Base-by-base conservation (phyloP, 2,329 filamentous ascomycete genomes). In the Annulohypoxylon truncatum region DNA sequence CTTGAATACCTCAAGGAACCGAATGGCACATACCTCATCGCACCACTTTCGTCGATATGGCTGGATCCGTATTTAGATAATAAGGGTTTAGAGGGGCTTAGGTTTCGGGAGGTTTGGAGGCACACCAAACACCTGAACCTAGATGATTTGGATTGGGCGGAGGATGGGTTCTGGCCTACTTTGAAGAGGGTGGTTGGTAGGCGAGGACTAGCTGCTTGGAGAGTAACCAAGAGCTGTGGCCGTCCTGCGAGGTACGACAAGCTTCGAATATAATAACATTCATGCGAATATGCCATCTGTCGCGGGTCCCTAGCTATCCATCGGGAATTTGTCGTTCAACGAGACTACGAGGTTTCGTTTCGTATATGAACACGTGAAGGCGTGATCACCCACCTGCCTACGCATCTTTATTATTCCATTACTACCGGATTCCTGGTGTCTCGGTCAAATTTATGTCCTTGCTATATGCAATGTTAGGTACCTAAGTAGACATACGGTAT, bases 71-170 rank as follows among this genome's bases (percentile, higher is more conserved):
- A 88, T 72, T 79, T 89, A 12, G 74, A 81, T 2, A 88, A 89
- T 68, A 88, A 88, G 76, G 85, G 84, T 0, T 73, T 88, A 35
- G 82, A 87, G 13, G 87, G 87, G 1, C 73, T 93, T 54, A 80
- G 84, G 29, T 90, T 94, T 72, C 83, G 89, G 63, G 87, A 92
- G 76, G 86, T 92, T 2, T 94, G 91, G 90, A 84, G 85, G 64
- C 84, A 92, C 72, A 80, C 79, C 48, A 82, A 84, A 59, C 92
- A 95, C 77, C 78, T 95, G 31, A 94, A 93, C 73, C 80, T 95
- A 42, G 92, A 95, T 77, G 92, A 95, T 78, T 81, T 95, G 75
- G 91, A 94, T 75, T 93, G 92, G 81, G 90, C 82, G 1, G 89
- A 92, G 65, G 92, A 94, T 72, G 92, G 92, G 4, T 82, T 94